Evolutionary conservation across 441 rosid genomes (phyloP), one percentile per base, ranked within the genome.

Genomic region (Omphalea diandra): DNA sequence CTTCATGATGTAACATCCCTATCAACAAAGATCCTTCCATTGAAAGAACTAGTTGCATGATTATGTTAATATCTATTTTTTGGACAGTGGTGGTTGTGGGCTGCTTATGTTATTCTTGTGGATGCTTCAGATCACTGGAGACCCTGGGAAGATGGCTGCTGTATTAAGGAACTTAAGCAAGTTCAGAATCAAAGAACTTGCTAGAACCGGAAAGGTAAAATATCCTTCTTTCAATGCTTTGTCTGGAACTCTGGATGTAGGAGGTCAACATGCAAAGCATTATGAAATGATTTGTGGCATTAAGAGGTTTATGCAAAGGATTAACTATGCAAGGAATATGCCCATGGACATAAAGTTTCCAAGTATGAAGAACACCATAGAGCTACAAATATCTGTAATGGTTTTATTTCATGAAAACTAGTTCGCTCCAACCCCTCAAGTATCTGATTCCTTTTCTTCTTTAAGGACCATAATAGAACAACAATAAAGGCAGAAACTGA

Each of bases 101-200:
- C 35, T 71, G 35, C 44, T 29, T 65, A 24, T 53, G 24, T 32
- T 62, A 50, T 59, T 44, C 62, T 9, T 38, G 15, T 64, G 50
- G 20, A 47, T 41, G 65, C 66, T 62, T 46, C 41, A 91, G 97
- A 90, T 89, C 54, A 91, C 97, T 68, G 97, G 97, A 73, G 96
- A 89, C 79, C 96, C 97, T 2, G 97, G 97, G 52, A 91, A 91
- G 85, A 84, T 88, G 86, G 86, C 80, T 80, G 97, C 97, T 53
- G 78, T 89, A 31, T 79, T 75, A 52, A 83, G 85, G 56, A 91
- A 85, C 75, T 79, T 91, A 71, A 85, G 87, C 80, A 91, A 88
- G 83, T 91, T 91, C 84, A 95, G 94, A 59, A 86, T 91, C 67
- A 79, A 63, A 81, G 97, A 89, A 88, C 85, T 91, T 47, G 89